Evolutionary conservation across 352 stramenopile species (phyloP), one percentile per base, ranked within the genome.

Genomic region (Phytopythium boreale): DNA sequence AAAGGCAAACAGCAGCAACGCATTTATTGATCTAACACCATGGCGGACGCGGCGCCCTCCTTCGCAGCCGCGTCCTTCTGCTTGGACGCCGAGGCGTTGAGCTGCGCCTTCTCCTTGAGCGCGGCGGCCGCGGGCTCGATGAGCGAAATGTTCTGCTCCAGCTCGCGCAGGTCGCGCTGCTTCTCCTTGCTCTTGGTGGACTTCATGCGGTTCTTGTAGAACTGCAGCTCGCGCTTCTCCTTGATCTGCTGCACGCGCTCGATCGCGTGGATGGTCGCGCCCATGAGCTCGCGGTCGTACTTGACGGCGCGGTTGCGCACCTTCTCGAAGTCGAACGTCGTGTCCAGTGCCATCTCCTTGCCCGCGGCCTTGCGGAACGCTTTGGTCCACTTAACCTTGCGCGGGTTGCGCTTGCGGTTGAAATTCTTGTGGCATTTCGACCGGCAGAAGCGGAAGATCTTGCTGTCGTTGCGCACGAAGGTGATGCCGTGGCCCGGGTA

Each of bases 341-440:
- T 97, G 85, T 99, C 98, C 52, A 99, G 94, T 44, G 96, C 94
- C 94, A 99, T 99, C 84, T 99, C 98, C 86, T 99, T 99, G 64
- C 98, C 98, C 10, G 95, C 89, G 17, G 94, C 79, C 78, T 98
- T 98, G 59, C 98, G 90, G 81, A 98, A 99, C 59, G 97, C 92
- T 85, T 99, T 99, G 63, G 98, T 99, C 98, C 98, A 99, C 78
- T 98, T 98, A 19, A 99, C 96, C 84, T 99, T 99, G 60, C 98
- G 92, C 49, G 98, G 98, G 83, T 99, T 99, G 74, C 97, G 92
- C 85, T 99, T 99, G 84, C 97, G 97, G 77, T 99, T 99, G 72
- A 99, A 99, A 79, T 99, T 99, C 69, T 98, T 98, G 90, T 99
- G 97, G 88, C 98, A 99, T 87, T 99, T 99, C 51, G 97, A 99